Evolutionary conservation across 2,329 filamentous ascomycete genomes (phyloP), one percentile per base, ranked within the genome.

Genomic region (Fusarium setosum): DNA sequence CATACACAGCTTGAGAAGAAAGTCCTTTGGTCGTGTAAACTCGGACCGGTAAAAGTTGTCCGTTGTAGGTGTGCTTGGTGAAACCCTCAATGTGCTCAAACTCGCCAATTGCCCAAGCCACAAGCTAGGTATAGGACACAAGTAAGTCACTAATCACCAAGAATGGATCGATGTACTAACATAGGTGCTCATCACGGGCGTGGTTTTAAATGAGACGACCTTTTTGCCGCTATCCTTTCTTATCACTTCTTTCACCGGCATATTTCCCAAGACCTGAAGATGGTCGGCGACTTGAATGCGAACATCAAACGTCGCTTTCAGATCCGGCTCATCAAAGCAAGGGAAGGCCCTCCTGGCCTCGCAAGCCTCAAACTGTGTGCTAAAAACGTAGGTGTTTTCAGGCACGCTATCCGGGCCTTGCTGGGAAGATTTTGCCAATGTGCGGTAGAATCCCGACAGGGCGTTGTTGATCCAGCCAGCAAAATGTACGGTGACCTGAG

Each of bases 321-420:
- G 86, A 73, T 96, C 97, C 34, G 96, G 96, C 81, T 99, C 96
- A 75, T 98, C 96, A 74, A 98, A 97, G 81, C 95, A 98, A 47
- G 96, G 96, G 80, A 98, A 97, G 6, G 95, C 94, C 68, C 94
- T 87, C 68, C 96, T 90, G 61, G 96, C 95, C 80, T 98, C 95
- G 75, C 93, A 97, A 38, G 94, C 91, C 83, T 99, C 95, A 75
- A 99, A 98, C 77, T 99, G 96, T 45, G 96, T 99, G 82, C 92
- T 96, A 77, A 97, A 83, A 91, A 94, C 94, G 74, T 86, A 86
- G 76, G 88, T 86, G 73, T 83, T 86, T 70, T 88, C 83, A 42
- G 84, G 26, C 3, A 5, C 15, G 13, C 15, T 4, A 10, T 29
- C n/a, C 4, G 7, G 35, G 35, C 3, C 21, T 38, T 21, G 35